phyloP scores from a whole-genome alignment of 2,329 filamentous ascomycete genomes.

The Xylaria sp. region DNA sequence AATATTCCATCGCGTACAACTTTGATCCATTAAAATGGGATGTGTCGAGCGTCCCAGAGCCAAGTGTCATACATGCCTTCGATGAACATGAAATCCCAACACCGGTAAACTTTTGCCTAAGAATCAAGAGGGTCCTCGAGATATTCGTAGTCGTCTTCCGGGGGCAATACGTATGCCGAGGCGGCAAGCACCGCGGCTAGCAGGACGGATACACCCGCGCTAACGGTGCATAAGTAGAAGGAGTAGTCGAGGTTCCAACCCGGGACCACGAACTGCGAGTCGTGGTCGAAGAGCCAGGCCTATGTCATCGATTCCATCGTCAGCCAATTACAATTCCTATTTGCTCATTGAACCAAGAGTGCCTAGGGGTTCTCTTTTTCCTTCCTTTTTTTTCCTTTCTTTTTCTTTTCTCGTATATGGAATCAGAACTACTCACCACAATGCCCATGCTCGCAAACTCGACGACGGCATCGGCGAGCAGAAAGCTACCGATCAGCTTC shows the following conservation, averaged over 20 bases:
- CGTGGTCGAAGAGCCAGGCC: slow-evolving; percentile 86
- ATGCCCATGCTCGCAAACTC: slow-evolving; percentile 83
- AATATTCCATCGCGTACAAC: not conserved
- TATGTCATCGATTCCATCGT: slow-evolving; percentile 50
- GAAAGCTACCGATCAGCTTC: slow-evolving; percentile 76
- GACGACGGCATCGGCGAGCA: slow-evolving; percentile 73
- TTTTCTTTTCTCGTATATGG: not conserved
- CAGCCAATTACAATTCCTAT: not conserved
- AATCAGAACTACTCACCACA: slow-evolving; percentile 71
- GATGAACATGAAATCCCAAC: not conserved
- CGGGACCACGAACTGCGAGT: slow-evolving; percentile 80
- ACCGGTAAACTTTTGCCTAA: slow-evolving; percentile 1
- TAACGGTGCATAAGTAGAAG: slow-evolving; percentile 76
- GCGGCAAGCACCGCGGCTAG: slow-evolving; percentile 69
- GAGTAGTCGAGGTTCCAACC: slow-evolving; percentile 85
- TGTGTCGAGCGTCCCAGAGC: not conserved
- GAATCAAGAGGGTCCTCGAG: slow-evolving; percentile 61
- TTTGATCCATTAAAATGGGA: not conserved
- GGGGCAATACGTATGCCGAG: slow-evolving; percentile 76
- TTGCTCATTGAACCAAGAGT: not conserved
- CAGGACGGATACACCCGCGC: slow-evolving; percentile 64
- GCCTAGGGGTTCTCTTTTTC: not conserved
- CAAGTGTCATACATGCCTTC: not conserved
- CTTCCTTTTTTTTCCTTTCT: not conserved
- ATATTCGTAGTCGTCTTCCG: slow-evolving; percentile 88